Conservation (phyloP, 2,329 filamentous ascomycete species). For the Alternaria gaisen region DNA sequence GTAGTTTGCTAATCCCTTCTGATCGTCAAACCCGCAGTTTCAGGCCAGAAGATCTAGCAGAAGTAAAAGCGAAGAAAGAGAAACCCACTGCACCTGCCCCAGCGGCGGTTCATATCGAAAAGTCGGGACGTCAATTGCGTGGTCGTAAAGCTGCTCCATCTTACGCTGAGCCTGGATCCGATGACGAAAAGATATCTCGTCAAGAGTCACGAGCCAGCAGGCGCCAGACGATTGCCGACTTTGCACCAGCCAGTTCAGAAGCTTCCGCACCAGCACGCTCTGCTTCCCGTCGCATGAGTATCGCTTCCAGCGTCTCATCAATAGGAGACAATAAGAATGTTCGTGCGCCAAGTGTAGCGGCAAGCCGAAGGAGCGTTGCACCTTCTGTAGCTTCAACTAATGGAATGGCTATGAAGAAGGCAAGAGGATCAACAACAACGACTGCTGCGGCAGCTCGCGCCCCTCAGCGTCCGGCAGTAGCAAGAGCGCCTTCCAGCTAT, state of each 20-base stretch:
- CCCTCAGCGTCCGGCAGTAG: constrained; percentile 51
- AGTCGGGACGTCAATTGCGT: constrained; percentile 70
- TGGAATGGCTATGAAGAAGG: constrained; percentile 67
- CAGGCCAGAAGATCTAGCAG: constrained; percentile 77
- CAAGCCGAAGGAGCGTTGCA: constrained; percentile 42
- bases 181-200: constrained; percentile 42
- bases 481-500: constrained; percentile 53
- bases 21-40: constrained; percentile 79
- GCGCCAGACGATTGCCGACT: constrained; percentile 54
- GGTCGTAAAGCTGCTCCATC: constrained; percentile 68
- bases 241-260: constrained; percentile 37
- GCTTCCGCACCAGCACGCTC: constrained; percentile 32
- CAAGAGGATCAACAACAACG: constrained; percentile 57
- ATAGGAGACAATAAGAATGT: constrained; percentile 41
- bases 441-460: constrained; percentile 47
- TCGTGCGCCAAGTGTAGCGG: constrained; percentile 53
- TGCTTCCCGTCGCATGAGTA: constrained; percentile 54
- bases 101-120: constrained; percentile 53
- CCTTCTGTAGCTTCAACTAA: constrained; percentile 36
- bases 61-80: constrained; percentile 67
- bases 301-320: constrained; percentile 56
- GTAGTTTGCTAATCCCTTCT: constrained; percentile 80
- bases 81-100: constrained; percentile 49
- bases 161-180: constrained; percentile 62
- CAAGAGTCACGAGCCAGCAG: constrained; percentile 41